Conservation (phyloP, 73 alveolate species). For the Tetrahymena malaccensis region DNA sequence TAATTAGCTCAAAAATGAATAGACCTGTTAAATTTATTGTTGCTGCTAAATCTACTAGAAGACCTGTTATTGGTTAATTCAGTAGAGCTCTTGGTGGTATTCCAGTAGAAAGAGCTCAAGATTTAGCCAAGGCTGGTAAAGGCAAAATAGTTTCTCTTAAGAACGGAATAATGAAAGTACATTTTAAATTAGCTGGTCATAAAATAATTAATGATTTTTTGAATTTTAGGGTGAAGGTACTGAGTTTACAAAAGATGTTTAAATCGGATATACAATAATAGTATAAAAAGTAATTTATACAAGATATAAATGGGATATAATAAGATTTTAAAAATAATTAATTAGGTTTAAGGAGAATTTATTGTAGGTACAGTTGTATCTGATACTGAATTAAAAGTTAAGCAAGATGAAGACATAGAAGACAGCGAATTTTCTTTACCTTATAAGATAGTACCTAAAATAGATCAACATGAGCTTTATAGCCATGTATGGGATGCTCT, state of each 20-base stretch:
- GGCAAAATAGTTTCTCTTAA: slow-evolving; percentile 26
- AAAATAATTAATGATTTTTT: slow-evolving; percentile 16
- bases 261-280: slow-evolving; percentile 49
- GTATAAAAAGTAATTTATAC: slow-evolving; percentile 18
- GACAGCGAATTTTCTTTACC: slow-evolving; percentile 17
- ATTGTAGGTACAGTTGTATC: slow-evolving; percentile 41
- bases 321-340: not conserved
- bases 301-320: not conserved
- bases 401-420: not conserved
- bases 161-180: not conserved
- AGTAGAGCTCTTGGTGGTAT: slow-evolving; percentile 70
- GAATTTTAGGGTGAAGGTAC: slow-evolving; percentile 57
- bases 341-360: slow-evolving; percentile 40
- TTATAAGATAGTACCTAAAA: slow-evolving; percentile 80
- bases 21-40: slow-evolving; percentile 54
- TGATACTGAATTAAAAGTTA: slow-evolving; percentile 42
- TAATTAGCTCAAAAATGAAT: slow-evolving; percentile 41
- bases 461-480: slow-evolving; percentile 82
- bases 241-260: slow-evolving; percentile 42
- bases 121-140: slow-evolving; percentile 53
- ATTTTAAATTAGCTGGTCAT: not conserved
- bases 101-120: slow-evolving; percentile 83
- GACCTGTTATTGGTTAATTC: slow-evolving; percentile 64
- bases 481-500: slow-evolving; percentile 72
- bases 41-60: slow-evolving; percentile 51